phyloP scores from a whole-genome alignment of 768 basidiomycete genomes.

The Thelephora aurantiotincta region DNA sequence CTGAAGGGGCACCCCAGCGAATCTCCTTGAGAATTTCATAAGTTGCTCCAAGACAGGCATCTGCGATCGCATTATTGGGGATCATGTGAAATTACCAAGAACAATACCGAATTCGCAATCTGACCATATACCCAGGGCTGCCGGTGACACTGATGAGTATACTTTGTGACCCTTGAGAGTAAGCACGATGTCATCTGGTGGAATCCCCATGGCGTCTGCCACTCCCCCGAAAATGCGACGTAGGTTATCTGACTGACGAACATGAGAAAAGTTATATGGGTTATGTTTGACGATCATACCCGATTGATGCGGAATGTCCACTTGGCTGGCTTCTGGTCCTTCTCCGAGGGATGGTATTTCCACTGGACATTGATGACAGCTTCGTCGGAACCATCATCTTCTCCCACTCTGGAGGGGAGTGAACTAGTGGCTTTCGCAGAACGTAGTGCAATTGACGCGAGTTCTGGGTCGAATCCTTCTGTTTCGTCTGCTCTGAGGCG shows the following conservation, averaged over 20 bases:
- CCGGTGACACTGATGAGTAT: slow-evolving; percentile 56
- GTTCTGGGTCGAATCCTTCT: slow-evolving; percentile 44
- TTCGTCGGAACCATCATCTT: slow-evolving; percentile 18
- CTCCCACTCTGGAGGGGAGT: slow-evolving; percentile 10
- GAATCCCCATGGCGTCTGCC: slow-evolving; percentile 45
- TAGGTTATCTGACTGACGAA: slow-evolving; percentile 32
- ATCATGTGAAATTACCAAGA: neutral
- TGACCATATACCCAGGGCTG: slow-evolving; percentile 50
- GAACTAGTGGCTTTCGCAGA: slow-evolving; percentile 7
- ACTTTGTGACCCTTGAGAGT: slow-evolving; percentile 47
- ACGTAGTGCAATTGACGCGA: slow-evolving; percentile 35
- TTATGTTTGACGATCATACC: slow-evolving; percentile 21
- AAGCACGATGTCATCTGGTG: slow-evolving; percentile 39
- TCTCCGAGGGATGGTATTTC: slow-evolving; percentile 47
- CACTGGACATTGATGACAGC: slow-evolving; percentile 47
- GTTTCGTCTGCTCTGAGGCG: no score
- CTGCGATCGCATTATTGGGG: slow-evolving; percentile 19
- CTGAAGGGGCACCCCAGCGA: slow-evolving; percentile 4
- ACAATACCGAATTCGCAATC: slow-evolving; percentile 48
- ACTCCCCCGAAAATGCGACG: slow-evolving; percentile 47
- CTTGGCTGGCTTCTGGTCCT: slow-evolving; percentile 20
- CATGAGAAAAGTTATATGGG: neutral
- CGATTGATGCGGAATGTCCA: slow-evolving; percentile 46
- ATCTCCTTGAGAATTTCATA: neutral
- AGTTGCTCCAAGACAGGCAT: slow-evolving; percentile 49